Conservation (phyloP, 164 flowering plant genomes). For the Vitis rotundifolia region DNA sequence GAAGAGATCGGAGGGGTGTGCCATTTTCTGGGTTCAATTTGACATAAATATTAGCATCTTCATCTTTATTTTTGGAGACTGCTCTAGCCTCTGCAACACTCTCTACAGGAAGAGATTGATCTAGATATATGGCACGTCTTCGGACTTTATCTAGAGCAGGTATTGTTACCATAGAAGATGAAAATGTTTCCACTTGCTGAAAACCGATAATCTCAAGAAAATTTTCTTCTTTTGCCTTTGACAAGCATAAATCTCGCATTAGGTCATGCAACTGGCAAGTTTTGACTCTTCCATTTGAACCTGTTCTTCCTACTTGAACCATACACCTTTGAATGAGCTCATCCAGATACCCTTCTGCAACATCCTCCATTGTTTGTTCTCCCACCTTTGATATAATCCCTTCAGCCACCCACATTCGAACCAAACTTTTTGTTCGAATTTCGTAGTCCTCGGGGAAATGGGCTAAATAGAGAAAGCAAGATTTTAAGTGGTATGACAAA, state of each 20-base stretch:
- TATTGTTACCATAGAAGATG: not conserved
- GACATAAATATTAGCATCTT: too few relatives aligned
- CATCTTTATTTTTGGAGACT: not conserved
- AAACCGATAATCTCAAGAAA: constrained; percentile 6
- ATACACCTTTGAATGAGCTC: constrained; percentile 13
- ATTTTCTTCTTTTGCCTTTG: constrained; percentile 21
- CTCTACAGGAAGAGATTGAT: not conserved
- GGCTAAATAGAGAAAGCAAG: constrained; percentile 34
- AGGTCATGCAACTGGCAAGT: constrained; percentile 32
- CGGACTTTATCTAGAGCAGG: not conserved
- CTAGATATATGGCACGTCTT: constrained; percentile 12
- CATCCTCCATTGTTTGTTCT: constrained; percentile 2
- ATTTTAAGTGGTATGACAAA: constrained; percentile 30
- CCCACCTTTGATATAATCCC: constrained; percentile 19
- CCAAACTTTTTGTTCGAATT: constrained; percentile 11
- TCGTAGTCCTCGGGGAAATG: constrained; percentile 26
- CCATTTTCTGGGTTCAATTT: too few relatives aligned
- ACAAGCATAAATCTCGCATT: constrained; percentile 28
- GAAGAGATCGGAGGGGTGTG: too few relatives aligned
- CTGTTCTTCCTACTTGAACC: constrained; percentile 16
- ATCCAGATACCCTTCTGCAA: too few relatives aligned
- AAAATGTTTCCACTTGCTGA: not conserved
- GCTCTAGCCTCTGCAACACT: too few relatives aligned
- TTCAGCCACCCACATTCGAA: constrained; percentile 35
- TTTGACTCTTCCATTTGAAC: constrained; percentile 6